These are phyloP conservation scores for Astrothelium macrocarpum DNA, from an alignment of 495 filamentous ascomycete species.

Conservation along the genomic window DNA sequence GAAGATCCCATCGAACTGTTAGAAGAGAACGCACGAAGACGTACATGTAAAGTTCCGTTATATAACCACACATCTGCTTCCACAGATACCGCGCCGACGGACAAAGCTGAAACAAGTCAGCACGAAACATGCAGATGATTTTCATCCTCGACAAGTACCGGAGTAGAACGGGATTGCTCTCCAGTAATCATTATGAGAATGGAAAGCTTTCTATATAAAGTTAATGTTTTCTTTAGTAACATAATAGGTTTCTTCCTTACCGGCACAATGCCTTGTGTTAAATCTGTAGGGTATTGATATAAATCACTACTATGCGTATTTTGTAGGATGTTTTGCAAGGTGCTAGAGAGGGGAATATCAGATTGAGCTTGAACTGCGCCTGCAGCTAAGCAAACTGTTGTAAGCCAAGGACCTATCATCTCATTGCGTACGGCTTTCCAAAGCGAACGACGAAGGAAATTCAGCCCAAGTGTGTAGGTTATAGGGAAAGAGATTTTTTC, in stretches of 20 bases:
- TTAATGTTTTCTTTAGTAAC: not conserved
- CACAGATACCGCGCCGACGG: conserved; percentile 27
- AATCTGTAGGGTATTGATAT: conserved; percentile 32
- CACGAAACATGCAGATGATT: conserved; percentile 1
- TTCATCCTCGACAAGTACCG: not conserved
- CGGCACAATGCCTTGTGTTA: conserved; percentile 32
- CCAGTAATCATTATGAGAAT: conserved; percentile 37
- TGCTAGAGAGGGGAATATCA: conserved; percentile 17
- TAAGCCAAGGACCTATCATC: not conserved
- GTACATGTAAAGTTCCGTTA: conserved; percentile 32
- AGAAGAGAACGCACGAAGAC: conserved; percentile 2
- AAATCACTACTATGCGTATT: conserved; percentile 25
- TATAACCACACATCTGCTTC: conserved; percentile 36
- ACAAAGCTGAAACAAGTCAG: conserved; percentile 21
- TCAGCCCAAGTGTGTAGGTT: not conserved
- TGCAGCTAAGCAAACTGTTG: not conserved
- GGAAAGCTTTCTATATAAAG: conserved; percentile 28
- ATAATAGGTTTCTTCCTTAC: conserved; percentile 10
- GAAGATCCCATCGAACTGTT: not conserved
- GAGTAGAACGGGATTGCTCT: conserved; percentile 32
- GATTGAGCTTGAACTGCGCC: conserved; percentile 11
- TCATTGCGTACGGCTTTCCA: not conserved
- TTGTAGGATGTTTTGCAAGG: conserved; percentile 31
- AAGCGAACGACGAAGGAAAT: not conserved
- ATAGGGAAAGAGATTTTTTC: not conserved